phyloP scores from a whole-genome alignment of 495 filamentous ascomycete genomes.

The Acidomyces sp. region DNA sequence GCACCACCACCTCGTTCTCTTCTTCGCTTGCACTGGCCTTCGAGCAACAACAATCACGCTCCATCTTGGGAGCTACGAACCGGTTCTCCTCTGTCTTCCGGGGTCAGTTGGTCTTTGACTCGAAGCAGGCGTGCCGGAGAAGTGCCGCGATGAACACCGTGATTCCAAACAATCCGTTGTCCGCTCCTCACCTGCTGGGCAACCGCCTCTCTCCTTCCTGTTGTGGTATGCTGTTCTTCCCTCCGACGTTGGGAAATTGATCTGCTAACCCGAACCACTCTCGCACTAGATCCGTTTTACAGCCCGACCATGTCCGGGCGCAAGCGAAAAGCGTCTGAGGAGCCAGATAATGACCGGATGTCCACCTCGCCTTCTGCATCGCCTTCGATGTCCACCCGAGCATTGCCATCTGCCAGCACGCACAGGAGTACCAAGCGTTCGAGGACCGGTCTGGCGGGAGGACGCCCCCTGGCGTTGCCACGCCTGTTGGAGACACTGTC shows the following conservation, averaged over 20 bases:
- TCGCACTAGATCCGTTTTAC: slow-evolving; percentile 29
- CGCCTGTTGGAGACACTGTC: slow-evolving; percentile 85
- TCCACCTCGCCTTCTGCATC: slow-evolving; percentile 71
- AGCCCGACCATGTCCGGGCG: slow-evolving; percentile 37
- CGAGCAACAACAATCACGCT: too few relatives aligned
- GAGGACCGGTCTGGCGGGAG: slow-evolving; percentile 50
- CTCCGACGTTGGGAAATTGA: too few relatives aligned
- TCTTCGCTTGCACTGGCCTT: too few relatives aligned
- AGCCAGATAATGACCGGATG: slow-evolving; percentile 63
- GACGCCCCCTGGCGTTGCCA: slow-evolving; percentile 65
- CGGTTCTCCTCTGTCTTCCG: too few relatives aligned
- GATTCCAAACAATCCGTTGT: slow-evolving; percentile 45
- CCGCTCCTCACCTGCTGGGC: slow-evolving; percentile 67
- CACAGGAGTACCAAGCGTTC: slow-evolving; percentile 48
- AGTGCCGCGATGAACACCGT: slow-evolving; percentile 45
- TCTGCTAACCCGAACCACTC: too few relatives aligned
- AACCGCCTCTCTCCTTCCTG: slow-evolving; percentile 58
- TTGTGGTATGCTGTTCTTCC: slow-evolving; percentile 42
- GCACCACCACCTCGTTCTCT: too few relatives aligned
- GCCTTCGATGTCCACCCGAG: slow-evolving; percentile 53
- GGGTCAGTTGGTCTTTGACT: too few relatives aligned
- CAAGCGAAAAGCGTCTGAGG: slow-evolving; percentile 85
- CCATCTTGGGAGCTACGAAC: too few relatives aligned
- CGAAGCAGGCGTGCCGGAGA: too few relatives aligned
- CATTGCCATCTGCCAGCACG: slow-evolving; percentile 39